These are phyloP conservation scores for Jaltomata sinuosa DNA, from an alignment of 257 asterid species.

Conservation along the genomic window DNA sequence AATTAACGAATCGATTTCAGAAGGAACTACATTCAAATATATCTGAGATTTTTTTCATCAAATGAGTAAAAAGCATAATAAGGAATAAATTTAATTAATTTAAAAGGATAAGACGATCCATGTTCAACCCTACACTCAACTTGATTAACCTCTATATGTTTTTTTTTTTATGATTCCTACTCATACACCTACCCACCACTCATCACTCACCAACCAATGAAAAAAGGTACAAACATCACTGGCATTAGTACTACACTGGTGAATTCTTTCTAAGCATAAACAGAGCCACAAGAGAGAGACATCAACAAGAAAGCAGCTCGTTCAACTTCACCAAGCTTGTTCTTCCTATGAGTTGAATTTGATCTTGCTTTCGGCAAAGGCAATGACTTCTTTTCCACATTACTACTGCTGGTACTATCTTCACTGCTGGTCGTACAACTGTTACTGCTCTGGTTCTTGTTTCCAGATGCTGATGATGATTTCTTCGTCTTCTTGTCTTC, in stretches of 20 bases:
- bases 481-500: slow-evolving; percentile 70
- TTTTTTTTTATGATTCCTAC: not conserved
- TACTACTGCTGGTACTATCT: slow-evolving; percentile 24
- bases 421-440: slow-evolving; percentile 53
- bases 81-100: not conserved
- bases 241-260: too few species aligned
- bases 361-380: slow-evolving; percentile 76
- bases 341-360: slow-evolving; percentile 40
- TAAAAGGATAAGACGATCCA: not conserved
- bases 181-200: not conserved
- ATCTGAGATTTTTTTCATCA: not conserved
- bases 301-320: slow-evolving; percentile 82
- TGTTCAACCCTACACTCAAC: not conserved
- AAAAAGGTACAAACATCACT: not conserved
- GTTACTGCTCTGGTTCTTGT: not conserved
- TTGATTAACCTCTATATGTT: not conserved
- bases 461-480: not conserved
- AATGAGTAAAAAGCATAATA: not conserved
- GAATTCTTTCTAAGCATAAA: slow-evolving; percentile 45
- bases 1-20: not conserved
- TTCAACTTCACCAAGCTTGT: slow-evolving; percentile 79
- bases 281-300: slow-evolving; percentile 87
- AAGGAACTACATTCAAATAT: not conserved
- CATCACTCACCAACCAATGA: not conserved
- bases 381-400: slow-evolving; percentile 35